Conservation (phyloP, 257 asterid genomes). For the Ballota nigra region DNA sequence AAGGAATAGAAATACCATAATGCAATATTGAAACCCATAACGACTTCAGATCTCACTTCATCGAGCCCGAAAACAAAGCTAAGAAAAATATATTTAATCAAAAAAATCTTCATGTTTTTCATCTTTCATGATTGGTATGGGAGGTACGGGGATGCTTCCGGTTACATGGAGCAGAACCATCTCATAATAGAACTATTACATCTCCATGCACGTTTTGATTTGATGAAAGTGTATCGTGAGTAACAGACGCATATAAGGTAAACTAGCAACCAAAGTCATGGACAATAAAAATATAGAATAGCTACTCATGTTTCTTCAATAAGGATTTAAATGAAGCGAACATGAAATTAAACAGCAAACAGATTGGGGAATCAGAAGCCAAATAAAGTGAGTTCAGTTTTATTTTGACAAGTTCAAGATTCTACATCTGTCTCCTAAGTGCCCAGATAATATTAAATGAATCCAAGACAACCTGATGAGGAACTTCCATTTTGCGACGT, state of each 20-base stretch:
- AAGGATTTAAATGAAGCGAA: slow-evolving; percentile 9
- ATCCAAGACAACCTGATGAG: slow-evolving; percentile 58
- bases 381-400: not conserved
- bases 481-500: slow-evolving; percentile 68
- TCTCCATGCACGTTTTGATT: not conserved
- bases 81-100: not conserved
- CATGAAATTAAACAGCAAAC: not conserved
- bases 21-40: not conserved
- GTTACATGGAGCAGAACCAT: slow-evolving; percentile 10
- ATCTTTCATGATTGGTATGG: not conserved
- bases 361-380: not conserved
- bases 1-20: not conserved
- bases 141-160: not conserved
- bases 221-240: not conserved
- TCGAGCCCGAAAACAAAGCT: not conserved
- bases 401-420: not conserved
- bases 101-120: slow-evolving; percentile 1
- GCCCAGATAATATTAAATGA: slow-evolving; percentile 23
- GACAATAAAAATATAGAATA: not conserved
- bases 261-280: not conserved
- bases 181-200: not conserved
- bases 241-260: not conserved
- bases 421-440: slow-evolving; percentile 12
- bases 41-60: not conserved
- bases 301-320: not conserved